Base-by-base conservation (phyloP, 768 basidiomycete species). In the Termitomyces sp. region DNA sequence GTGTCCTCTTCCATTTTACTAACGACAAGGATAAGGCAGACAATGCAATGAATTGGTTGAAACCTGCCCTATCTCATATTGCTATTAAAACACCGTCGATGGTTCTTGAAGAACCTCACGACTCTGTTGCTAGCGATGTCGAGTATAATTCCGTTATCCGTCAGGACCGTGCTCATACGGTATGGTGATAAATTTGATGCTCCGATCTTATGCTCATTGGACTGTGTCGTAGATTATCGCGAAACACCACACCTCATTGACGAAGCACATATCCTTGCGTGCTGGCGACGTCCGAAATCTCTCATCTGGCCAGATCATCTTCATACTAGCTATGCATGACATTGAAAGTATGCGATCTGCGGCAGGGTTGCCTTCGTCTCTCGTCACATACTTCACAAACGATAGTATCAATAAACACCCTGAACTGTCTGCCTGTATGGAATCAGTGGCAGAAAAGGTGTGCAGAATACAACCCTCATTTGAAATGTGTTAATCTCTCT, bases 71-170 rank as follows among this genome's bases (percentile, higher is more conserved):
- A 18, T 79, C 82, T 35, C 84, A 88, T 8, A 94, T 97, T 63
- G 93, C 96, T 13, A 74, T 80, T 18, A 94, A 94, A 73, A 95
- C 96, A 0, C 96, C 96, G 0, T 78, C 86, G 3, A 81, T 96
- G 66, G 88, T 98, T 11, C 75, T 90, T 33, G 96, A 97, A 71
- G 86, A 85, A 61, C 84, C 91, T 0, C 85, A 87, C 57, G 95
- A 96, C 69, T 88, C 87, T 18, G 84, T 92, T 45, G 88, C 88
- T 18, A 93, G 91, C 66, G 94, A 95, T 63, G 80, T 98, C 24
- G 95, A 96, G 72, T 97, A 96, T 70, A 96, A 94, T 69, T 89
- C 94, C 4, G 89, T 95, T 33, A 84, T 98, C 55, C 81, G 95
- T 18, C 89, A 90, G 67, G 94, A 96, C 67, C 96, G 90, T 67